Evolutionary conservation across 768 basidiomycete species (phyloP), one percentile per base, ranked within the genome.

Genomic region (Tricholomella constricta): DNA sequence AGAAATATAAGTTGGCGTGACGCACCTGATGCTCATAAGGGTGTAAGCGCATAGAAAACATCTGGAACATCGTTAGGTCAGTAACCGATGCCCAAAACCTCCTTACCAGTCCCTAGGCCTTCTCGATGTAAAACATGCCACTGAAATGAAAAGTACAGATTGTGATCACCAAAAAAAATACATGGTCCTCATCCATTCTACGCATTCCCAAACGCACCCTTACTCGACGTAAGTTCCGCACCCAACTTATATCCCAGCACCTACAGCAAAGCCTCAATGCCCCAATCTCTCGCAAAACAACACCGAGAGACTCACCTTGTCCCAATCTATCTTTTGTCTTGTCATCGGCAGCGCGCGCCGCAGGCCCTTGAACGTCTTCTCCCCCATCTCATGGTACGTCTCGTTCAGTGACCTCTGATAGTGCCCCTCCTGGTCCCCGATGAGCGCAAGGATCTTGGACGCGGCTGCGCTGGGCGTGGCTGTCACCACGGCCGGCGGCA

Each of bases 301-400:
- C n/a, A n/a, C n/a, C 29, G 29, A 29, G 11, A 29, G 29, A 29
- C 29, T n/a, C 51, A 90, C 92, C 79, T 87, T 92, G 57, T 96
- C 94, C 96, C 97, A 99, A 54, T 98, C 94, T 32, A 98, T 69
- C 70, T 98, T 98, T 66, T 92, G 90, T 60, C 92, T 80, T 11
- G 94, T 98, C 64, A 98, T 75, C 0, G 96, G 97, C 52, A 99
- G 71, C 1, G 94, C 94, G 32, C 97, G 81, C 60, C 97, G 78
- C 45, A 99, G 77, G 6, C 88, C 85, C 69, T 91, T 92, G 81
- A 98, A 98, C 1, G 90, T 89, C 72, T 92, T 94, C 63, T 98
- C 95, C 35, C 89, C 83, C 84, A 99, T 88, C 60, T 91, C 86
- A 36, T 86, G 84, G 65, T 98, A 97, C 14, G 89, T 80, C 41